A percentile compares a stretch with the other conserved stretches of the same genome.
Conservation (phyloP, 495 filamentous ascomycete genomes). For the Darksidea phi region DNA sequence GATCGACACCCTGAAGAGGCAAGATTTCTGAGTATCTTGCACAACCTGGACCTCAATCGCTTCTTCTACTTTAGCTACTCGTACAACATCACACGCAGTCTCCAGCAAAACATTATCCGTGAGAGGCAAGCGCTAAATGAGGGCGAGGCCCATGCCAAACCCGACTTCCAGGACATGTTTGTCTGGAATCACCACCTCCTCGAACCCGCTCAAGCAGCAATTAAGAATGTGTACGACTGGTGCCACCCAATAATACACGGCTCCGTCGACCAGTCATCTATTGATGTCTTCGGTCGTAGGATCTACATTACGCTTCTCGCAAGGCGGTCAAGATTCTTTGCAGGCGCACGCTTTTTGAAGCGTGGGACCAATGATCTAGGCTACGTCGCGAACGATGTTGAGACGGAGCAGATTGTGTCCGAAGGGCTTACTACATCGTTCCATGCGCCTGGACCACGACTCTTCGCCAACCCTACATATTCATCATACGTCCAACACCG, state of each 20-base stretch:
- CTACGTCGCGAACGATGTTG: conserved; percentile 98
- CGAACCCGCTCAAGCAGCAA: conserved; percentile 63
- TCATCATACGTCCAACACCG: conserved; percentile 97
- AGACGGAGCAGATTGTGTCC: conserved; percentile 97
- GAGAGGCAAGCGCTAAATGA: conserved; percentile 68
- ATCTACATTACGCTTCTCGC: conserved; percentile 94
- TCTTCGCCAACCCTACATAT: conserved; percentile 85
- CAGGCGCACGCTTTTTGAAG: conserved; percentile 91
- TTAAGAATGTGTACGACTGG: conserved; percentile 89
- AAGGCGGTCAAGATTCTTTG: conserved; percentile 87
- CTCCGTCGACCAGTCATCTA: conserved; percentile 74
- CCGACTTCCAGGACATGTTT: conserved; percentile 89
- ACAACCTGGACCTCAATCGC: conserved; percentile 81
- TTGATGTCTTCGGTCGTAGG: conserved; percentile 59
- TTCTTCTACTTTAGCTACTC: conserved; percentile 99
- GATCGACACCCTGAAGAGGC: conserved; percentile 87
- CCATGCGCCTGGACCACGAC: conserved; percentile 80
- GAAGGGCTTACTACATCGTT: conserved; percentile 93
- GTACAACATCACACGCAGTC: conserved; percentile 88
- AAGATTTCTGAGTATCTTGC: conserved; percentile 82
- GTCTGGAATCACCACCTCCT: conserved; percentile 95
- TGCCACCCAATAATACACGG: conserved; percentile 95
- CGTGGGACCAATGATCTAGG: conserved; percentile 92
- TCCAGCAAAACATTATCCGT: conserved; percentile 88
- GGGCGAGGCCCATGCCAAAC: conserved; percentile 57